phyloP scores from a whole-genome alignment of 2,329 filamentous ascomycete genomes.

The Geosmithia putterillii region DNA sequence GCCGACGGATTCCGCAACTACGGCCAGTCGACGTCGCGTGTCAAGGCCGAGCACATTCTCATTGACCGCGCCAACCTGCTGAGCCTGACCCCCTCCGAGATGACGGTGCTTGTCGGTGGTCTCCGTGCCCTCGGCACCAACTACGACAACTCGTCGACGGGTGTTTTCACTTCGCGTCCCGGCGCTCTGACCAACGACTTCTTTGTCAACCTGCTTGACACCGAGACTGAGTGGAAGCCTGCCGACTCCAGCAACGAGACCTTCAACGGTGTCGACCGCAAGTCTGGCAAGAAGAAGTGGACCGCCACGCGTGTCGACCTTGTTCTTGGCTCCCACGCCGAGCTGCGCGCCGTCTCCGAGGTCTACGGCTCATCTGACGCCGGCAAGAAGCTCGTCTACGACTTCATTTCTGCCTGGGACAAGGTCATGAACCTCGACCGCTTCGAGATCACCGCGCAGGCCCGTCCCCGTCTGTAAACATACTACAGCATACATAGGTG shows the following conservation, averaged over 20 bases:
- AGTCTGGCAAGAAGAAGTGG: slow-evolving; percentile 55
- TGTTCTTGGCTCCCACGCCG: slow-evolving; percentile 61
- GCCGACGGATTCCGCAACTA: slow-evolving; percentile 77
- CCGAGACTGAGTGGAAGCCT: slow-evolving; percentile 44
- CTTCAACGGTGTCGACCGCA: slow-evolving; percentile 53
- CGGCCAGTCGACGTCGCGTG: slow-evolving; percentile 47
- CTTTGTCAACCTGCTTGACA: slow-evolving; percentile 68
- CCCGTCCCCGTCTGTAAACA: slow-evolving; percentile 1
- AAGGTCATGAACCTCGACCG: slow-evolving; percentile 68
- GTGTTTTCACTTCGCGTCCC: slow-evolving; percentile 55
- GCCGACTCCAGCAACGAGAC: slow-evolving; percentile 34
- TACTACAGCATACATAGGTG: not conserved
- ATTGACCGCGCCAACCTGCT: slow-evolving; percentile 62
- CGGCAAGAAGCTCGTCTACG: slow-evolving; percentile 52
- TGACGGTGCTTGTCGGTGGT: slow-evolving; percentile 61
- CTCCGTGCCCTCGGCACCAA: slow-evolving; percentile 59
- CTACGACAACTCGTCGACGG: slow-evolving; percentile 54
- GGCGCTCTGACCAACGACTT: slow-evolving; percentile 68
- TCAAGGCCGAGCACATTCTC: slow-evolving; percentile 55
- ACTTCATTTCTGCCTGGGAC: slow-evolving; percentile 59
- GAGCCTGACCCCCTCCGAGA: slow-evolving; percentile 56
- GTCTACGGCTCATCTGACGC: slow-evolving; percentile 52
- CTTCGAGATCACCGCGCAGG: slow-evolving; percentile 39
- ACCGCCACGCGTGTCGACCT: slow-evolving; percentile 57
- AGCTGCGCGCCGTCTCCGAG: slow-evolving; percentile 59